Base-by-base conservation (phyloP, 495 filamentous ascomycete species). In the Cairneyella variabilis region DNA sequence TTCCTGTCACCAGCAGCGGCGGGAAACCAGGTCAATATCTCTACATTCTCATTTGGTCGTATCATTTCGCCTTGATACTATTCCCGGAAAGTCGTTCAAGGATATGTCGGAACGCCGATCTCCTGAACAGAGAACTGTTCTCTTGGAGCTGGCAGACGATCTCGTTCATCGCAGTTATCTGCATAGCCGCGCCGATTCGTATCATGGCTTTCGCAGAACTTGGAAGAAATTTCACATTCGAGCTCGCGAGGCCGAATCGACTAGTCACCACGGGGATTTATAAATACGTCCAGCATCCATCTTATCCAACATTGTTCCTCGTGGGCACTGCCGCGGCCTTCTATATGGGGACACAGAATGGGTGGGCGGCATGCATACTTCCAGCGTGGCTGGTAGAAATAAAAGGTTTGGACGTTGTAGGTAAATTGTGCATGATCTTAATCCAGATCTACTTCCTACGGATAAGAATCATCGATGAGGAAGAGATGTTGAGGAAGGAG, bases 221-320 rank as follows among this genome's bases (percentile, higher is more conserved):
- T 0, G 76, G 75, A 0, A 60, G 55, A 12, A 69, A 74, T 30
- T 77, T 80, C 38, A 78, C 77, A 1, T 78, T 76, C 48, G 59
- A 65, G 20, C 66, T 78, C 3, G 65, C 71, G 12, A 56, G 65
- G 32, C 76, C 77, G 18, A 69, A 70, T 42, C 51, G 57, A 2
- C 63, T 78, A 12, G 62, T 68, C 2, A 77, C 71, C 2, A 63
- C 57, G 1, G 75, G 76, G 0, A 51, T 77, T 12, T 77, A 77
- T 48, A 48, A 51, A 12, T 74, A 67, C 53, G 56, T 78, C 11
- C 75, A 75, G 50, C 72, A 80, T 54, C 73, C 75, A 3, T 75
- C 73, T 39, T 80, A 78, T 28, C 68, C 69, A 2, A 71, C 69
- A 0, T 25, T 68, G 3, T 14, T 56, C 11, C 21, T 58, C 3